Conservation (phyloP, 2,329 filamentous ascomycete species). For the Beauveria sp. region DNA sequence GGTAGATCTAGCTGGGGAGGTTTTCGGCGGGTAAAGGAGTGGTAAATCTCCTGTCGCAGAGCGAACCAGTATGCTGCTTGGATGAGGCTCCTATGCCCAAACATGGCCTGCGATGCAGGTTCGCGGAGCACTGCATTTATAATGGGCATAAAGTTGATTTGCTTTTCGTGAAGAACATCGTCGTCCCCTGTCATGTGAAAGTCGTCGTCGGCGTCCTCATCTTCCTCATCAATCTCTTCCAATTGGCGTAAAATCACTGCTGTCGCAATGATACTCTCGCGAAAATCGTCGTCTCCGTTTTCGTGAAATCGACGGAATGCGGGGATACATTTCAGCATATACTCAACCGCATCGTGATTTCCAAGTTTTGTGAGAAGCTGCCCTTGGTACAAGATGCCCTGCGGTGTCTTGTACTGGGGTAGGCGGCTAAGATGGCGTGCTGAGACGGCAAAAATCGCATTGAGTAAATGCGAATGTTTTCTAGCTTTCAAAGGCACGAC, state of each 20-base stretch:
- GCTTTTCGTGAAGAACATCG: slow-evolving; percentile 14
- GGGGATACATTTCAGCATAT: slow-evolving; percentile 33
- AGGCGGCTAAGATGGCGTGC: slow-evolving; percentile 31
- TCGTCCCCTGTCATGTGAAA: slow-evolving; percentile 3
- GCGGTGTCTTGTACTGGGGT: slow-evolving; percentile 29
- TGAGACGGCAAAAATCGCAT: slow-evolving; percentile 33
- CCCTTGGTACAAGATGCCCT: slow-evolving; percentile 30
- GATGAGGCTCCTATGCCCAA: slow-evolving; percentile 27
- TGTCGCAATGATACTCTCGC: slow-evolving; percentile 33
- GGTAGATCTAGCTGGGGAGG: slow-evolving; percentile 30
- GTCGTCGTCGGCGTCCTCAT: slow-evolving; percentile 12
- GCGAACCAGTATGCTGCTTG: slow-evolving; percentile 36
- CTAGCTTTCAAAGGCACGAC: slow-evolving; percentile 28
- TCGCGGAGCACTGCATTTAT: slow-evolving; percentile 32
- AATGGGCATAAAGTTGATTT: slow-evolving; percentile 33
- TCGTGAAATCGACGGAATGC: slow-evolving; percentile 30
- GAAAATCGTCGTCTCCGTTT: slow-evolving; percentile 29
- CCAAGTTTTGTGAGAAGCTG: slow-evolving; percentile 28
- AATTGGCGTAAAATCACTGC: slow-evolving; percentile 33
- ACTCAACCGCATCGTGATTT: slow-evolving; percentile 31
- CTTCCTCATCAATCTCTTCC: slow-evolving; percentile 34
- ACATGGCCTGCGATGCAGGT: slow-evolving; percentile 28
- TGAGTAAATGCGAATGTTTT: slow-evolving; percentile 29
- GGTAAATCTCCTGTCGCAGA: slow-evolving; percentile 32
- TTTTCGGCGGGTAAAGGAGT: slow-evolving; percentile 31